phyloP scores from a whole-genome alignment of 805 yeast genomes.

The Yarrowia sp. region DNA sequence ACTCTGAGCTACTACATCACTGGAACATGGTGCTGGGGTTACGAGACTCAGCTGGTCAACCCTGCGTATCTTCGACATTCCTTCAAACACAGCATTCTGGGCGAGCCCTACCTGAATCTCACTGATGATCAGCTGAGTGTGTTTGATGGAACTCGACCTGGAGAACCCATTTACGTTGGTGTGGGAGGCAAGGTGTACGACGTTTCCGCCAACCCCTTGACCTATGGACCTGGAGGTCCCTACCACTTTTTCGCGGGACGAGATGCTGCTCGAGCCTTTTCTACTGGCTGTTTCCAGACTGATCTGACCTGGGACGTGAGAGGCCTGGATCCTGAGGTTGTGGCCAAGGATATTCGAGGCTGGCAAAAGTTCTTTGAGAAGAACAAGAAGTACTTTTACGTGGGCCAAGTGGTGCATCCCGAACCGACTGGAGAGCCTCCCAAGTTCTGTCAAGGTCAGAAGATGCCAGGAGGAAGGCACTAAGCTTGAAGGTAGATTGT shows the following conservation, averaged over 20 bases:
- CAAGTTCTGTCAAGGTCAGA: conserved; percentile 31
- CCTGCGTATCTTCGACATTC: conserved; percentile 53
- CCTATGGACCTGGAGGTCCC: conserved; percentile 67
- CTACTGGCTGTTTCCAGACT: conserved; percentile 70
- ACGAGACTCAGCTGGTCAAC: conserved; percentile 59
- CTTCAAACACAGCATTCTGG: conserved; percentile 39
- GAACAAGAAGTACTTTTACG: conserved; percentile 64
- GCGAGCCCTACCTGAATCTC: conserved; percentile 49
- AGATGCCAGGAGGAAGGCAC: conserved; percentile 37
- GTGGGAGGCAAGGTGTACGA: conserved; percentile 69
- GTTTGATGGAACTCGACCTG: conserved; percentile 60
- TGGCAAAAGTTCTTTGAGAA: conserved; percentile 63
- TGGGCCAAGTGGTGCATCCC: conserved; percentile 56
- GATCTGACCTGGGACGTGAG: conserved; percentile 72
- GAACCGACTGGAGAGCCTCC: conserved; percentile 31
- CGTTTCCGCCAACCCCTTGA: conserved; percentile 58
- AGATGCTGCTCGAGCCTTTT: conserved; percentile 73
- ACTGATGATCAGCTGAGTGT: conserved; percentile 57
- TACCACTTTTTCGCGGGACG: conserved; percentile 66
- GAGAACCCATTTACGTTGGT: conserved; percentile 63
- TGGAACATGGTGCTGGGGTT: conserved; percentile 66
- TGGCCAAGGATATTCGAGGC: conserved; percentile 52
- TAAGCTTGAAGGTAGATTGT: not conserved
- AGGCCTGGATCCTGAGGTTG: conserved; percentile 59
- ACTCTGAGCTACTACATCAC: conserved; percentile 66